Percentiles rank a stretch among this genome's conserved stretches.
These are phyloP conservation scores for Zygoascus biomembranicola DNA, from an alignment of 805 yeast species.

Conservation along the genomic window DNA sequence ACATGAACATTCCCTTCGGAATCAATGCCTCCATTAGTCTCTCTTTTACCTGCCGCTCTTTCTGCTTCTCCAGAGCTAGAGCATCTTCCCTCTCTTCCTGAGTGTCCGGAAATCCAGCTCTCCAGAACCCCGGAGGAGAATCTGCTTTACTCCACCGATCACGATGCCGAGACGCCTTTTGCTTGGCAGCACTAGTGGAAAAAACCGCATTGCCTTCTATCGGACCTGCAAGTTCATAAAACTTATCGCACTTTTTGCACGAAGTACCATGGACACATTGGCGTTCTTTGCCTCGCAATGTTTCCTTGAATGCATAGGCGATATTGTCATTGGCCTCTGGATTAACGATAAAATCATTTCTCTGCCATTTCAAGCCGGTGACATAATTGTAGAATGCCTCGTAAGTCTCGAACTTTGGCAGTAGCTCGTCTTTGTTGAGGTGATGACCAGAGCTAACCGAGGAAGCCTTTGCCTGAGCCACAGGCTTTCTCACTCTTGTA, in stretches of 20 bases:
- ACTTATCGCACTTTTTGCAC: conserved; percentile 29
- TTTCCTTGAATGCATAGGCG: conserved; percentile 29
- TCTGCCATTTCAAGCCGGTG: conserved; percentile 25
- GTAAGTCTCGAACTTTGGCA: not conserved
- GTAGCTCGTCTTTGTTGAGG: not conserved
- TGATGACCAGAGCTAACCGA: not conserved
- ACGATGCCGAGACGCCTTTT: conserved; percentile 18
- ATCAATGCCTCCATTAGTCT: conserved; percentile 39
- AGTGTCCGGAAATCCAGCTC: conserved; percentile 51
- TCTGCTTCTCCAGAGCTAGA: conserved; percentile 26
- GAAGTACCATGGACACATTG: conserved; percentile 30
- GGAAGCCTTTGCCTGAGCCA: not conserved
- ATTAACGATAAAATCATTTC: conserved; percentile 33
- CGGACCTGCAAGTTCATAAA: conserved; percentile 28
- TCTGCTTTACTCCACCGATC: conserved; percentile 31
- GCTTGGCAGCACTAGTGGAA: not conserved
- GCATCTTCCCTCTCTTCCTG: conserved; percentile 40
- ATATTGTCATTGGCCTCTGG: conserved; percentile 25
- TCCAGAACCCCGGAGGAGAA: conserved; percentile 53
- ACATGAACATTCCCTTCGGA: conserved; percentile 35
- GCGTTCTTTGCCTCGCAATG: conserved; percentile 29
- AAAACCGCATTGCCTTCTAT: not conserved
- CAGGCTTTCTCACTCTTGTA: not conserved
- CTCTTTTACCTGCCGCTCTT: conserved; percentile 34
- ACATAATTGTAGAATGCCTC: not conserved